Conservation (phyloP, 129 eudicot species). For the Sambucus nigra region DNA sequence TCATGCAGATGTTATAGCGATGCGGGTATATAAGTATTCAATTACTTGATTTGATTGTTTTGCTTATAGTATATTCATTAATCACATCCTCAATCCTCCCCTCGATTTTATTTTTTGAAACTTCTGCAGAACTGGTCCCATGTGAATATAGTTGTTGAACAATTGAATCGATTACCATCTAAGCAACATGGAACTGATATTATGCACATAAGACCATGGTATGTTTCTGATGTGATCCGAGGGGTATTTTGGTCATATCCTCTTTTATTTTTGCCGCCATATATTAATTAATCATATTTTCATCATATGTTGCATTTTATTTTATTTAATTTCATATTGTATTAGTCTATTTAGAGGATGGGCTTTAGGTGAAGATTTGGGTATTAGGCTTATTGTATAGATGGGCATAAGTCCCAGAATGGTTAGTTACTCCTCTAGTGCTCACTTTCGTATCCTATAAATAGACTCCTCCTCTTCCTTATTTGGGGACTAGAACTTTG, state of each 20-base stretch:
- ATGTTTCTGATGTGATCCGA: slow-evolving; percentile 13
- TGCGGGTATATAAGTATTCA: slow-evolving; percentile 52
- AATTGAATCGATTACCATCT: slow-evolving; percentile 62
- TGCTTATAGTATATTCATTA: background rate
- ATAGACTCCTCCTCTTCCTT: no score
- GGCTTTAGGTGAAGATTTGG: no score
- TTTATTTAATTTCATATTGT: background rate
- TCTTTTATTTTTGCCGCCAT: no score
- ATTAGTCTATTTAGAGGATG: no score
- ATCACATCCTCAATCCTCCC: background rate
- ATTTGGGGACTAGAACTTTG: no score
- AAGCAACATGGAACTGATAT: slow-evolving; percentile 83
- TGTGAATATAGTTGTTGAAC: slow-evolving; percentile 65
- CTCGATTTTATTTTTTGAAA: background rate
- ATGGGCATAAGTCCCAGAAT: no score
- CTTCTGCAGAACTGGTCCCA: slow-evolving; percentile 81
- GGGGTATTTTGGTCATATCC: no score
- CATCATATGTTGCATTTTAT: no score
- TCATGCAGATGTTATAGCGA: slow-evolving; percentile 85
- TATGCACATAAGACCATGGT: slow-evolving; percentile 94
- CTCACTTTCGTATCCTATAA: no score
- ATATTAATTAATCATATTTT: no score
- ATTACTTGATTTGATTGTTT: slow-evolving; percentile 1
- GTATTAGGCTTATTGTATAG: no score
- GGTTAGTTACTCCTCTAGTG: no score